A percentile compares a stretch with the other conserved stretches of the same genome.
These are phyloP conservation scores for Coffea canephora DNA, from an alignment of 257 asterid genomes.

Conservation along the genomic window DNA sequence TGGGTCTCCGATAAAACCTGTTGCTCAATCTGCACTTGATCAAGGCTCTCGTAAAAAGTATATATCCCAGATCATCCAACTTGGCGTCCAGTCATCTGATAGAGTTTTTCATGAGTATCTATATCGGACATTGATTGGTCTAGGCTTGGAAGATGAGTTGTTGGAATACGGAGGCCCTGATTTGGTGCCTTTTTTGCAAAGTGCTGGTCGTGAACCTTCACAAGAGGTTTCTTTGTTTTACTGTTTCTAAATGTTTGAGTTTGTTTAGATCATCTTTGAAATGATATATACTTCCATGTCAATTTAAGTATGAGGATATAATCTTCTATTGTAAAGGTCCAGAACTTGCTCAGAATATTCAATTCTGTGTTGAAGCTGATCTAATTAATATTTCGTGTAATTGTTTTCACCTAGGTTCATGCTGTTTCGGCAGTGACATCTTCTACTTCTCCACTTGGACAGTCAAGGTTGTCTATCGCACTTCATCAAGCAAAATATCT, in stretches of 20 bases:
- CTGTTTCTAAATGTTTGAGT: background rate
- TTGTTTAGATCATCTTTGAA: background rate
- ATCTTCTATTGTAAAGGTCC: background rate
- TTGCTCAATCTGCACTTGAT: constrained; percentile 70
- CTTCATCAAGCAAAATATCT: constrained; percentile 66
- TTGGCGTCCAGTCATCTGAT: constrained; percentile 92
- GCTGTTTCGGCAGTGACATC: constrained; percentile 47
- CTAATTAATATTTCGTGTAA: background rate
- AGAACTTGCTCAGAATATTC: background rate
- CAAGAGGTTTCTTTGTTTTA: constrained; percentile 51
- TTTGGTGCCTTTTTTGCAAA: constrained; percentile 90
- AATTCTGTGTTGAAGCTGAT: background rate
- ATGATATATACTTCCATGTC: background rate
- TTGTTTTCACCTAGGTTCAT: constrained; percentile 41
- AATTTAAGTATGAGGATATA: background rate
- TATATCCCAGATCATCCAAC: constrained; percentile 86
- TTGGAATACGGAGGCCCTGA: constrained; percentile 95
- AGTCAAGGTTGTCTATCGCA: constrained; percentile 48
- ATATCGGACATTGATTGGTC: constrained; percentile 71
- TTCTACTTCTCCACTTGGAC: constrained; percentile 45
- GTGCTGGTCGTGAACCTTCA: constrained; percentile 68
- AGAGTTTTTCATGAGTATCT: constrained; percentile 78
- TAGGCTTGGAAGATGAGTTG: constrained; percentile 90
- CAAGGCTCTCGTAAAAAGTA: constrained; percentile 71
- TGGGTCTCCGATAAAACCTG: constrained; percentile 85